Percentiles rank a stretch among this genome's conserved stretches.
phyloP scores from a whole-genome alignment of 352 stramenopile genomes.

The Globisporangium parvum region DNA sequence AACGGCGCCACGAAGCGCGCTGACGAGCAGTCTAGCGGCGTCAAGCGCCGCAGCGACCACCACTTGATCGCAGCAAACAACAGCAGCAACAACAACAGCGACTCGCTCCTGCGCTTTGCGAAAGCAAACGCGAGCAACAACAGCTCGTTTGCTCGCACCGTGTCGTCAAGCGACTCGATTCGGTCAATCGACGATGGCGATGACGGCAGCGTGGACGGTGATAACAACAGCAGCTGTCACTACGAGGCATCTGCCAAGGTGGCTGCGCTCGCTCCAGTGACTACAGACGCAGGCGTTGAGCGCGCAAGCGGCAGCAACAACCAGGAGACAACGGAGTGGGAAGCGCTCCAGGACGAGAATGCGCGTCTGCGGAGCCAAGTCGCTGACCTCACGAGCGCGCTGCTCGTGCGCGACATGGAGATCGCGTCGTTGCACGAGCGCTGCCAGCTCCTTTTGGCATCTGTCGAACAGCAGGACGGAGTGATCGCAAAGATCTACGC shows the following conservation, averaged over 20 bases:
- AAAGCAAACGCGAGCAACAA: too few relatives aligned
- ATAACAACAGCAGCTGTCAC: slow-evolving; percentile 9
- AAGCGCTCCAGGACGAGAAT: slow-evolving; percentile 32
- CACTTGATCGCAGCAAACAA: neutral
- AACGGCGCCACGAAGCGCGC: too few relatives aligned
- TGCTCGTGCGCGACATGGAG: slow-evolving; percentile 74
- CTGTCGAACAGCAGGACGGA: slow-evolving; percentile 72
- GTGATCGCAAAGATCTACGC: slow-evolving; percentile 79
- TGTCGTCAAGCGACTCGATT: slow-evolving; percentile 18
- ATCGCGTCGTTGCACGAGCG: slow-evolving; percentile 55
- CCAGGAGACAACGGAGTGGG: slow-evolving; percentile 12
- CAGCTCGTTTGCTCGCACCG: slow-evolving; percentile 11
- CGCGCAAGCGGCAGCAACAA: slow-evolving; percentile 21
- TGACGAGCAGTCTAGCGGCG: too few relatives aligned
- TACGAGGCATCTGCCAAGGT: neutral
- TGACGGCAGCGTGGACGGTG: neutral
- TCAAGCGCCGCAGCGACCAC: neutral
- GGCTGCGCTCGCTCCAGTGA: neutral
- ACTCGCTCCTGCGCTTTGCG: neutral
- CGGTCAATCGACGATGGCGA: neutral
- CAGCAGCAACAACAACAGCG: too few relatives aligned
- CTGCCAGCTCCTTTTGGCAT: slow-evolving; percentile 47
- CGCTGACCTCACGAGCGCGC: slow-evolving; percentile 56
- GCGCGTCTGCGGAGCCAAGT: slow-evolving; percentile 44
- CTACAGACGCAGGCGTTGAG: neutral